phyloP scores from a whole-genome alignment of 2,329 filamentous ascomycete species.

The Keithomyces neogunnii region DNA sequence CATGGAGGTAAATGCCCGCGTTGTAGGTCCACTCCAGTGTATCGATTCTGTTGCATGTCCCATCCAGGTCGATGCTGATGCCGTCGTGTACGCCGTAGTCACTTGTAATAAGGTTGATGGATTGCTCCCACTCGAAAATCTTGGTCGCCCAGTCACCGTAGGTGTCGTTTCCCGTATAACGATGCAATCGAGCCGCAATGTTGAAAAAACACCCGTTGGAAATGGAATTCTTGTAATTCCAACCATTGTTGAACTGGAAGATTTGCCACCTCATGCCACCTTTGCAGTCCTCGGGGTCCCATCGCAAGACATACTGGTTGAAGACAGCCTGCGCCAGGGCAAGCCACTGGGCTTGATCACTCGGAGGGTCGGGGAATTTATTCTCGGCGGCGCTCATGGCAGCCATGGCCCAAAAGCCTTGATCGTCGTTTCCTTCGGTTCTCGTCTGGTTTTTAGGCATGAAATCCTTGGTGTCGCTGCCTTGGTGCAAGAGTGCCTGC shows the following conservation, averaged over 20 bases:
- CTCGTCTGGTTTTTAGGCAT: slow-evolving; percentile 60
- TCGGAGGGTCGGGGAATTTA: slow-evolving; percentile 60
- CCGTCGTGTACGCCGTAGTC: slow-evolving; percentile 49
- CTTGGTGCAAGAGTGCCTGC: slow-evolving; percentile 53
- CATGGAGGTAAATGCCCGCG: slow-evolving; percentile 56
- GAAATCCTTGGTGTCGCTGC: slow-evolving; percentile 49
- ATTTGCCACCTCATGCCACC: slow-evolving; percentile 85
- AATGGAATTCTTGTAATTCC: slow-evolving; percentile 60
- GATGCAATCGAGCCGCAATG: slow-evolving; percentile 60
- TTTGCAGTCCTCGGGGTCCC: slow-evolving; percentile 55
- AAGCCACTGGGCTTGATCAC: slow-evolving; percentile 61
- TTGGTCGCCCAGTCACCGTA: slow-evolving; percentile 69
- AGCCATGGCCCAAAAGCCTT: slow-evolving; percentile 80
- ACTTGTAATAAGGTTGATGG: slow-evolving; percentile 46
- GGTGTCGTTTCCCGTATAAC: slow-evolving; percentile 71
- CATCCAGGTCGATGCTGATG: slow-evolving; percentile 25
- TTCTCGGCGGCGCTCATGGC: slow-evolving; percentile 72
- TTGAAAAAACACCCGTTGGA: slow-evolving; percentile 65
- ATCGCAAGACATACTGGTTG: slow-evolving; percentile 65
- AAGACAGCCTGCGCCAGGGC: slow-evolving; percentile 71
- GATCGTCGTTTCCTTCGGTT: slow-evolving; percentile 62
- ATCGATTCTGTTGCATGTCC: slow-evolving; percentile 44
- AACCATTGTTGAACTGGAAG: slow-evolving; percentile 67
- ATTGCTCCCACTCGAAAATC: slow-evolving; percentile 57
- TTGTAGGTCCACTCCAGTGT: slow-evolving; percentile 63